Evolutionary conservation across 805 yeast species (phyloP).

Genomic region (Cyberlindnera xylosilytica): DNA sequence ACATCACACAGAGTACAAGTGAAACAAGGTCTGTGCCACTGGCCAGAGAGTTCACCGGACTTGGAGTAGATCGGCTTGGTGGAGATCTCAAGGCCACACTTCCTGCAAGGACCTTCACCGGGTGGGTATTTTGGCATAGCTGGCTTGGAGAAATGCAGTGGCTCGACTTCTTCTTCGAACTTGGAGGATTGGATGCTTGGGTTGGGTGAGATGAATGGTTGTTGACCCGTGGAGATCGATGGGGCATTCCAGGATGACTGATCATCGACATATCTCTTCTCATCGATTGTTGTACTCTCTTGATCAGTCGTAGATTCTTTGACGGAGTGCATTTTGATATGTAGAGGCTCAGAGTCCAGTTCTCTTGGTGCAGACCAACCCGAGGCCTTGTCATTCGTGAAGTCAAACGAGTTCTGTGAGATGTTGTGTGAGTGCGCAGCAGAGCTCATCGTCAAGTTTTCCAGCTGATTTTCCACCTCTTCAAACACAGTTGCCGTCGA

Average conservation of each 20-base stretch:
- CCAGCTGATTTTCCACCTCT: slow-evolving; percentile 21
- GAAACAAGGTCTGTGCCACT: slow-evolving; percentile 93
- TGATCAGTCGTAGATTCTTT: slow-evolving; percentile 17
- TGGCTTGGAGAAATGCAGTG: neutral
- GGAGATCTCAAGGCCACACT: slow-evolving; percentile 54
- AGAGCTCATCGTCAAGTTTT: slow-evolving; percentile 15
- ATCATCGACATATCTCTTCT: neutral
- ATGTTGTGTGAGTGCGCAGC: neutral
- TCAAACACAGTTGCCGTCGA: slow-evolving; percentile 15
- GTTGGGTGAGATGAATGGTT: neutral
- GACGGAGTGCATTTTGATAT: slow-evolving; percentile 17
- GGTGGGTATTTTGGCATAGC: slow-evolving; percentile 37
- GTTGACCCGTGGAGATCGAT: neutral
- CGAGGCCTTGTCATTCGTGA: slow-evolving; percentile 4
- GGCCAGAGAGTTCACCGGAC: slow-evolving; percentile 78
- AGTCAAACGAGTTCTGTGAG: slow-evolving; percentile 8
- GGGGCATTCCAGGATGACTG: neutral
- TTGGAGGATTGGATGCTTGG: neutral
- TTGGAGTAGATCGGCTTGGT: slow-evolving; percentile 79
- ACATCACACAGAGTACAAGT: slow-evolving; percentile 62
- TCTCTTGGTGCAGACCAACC: neutral
- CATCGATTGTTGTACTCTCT: slow-evolving; percentile 2
- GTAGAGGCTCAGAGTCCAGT: slow-evolving; percentile 1
- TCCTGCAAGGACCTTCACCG: slow-evolving; percentile 81
- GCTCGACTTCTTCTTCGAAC: neutral